These are phyloP conservation scores for Boeremia exigua DNA, from an alignment of 2,329 filamentous ascomycete species.

Conservation along the genomic window DNA sequence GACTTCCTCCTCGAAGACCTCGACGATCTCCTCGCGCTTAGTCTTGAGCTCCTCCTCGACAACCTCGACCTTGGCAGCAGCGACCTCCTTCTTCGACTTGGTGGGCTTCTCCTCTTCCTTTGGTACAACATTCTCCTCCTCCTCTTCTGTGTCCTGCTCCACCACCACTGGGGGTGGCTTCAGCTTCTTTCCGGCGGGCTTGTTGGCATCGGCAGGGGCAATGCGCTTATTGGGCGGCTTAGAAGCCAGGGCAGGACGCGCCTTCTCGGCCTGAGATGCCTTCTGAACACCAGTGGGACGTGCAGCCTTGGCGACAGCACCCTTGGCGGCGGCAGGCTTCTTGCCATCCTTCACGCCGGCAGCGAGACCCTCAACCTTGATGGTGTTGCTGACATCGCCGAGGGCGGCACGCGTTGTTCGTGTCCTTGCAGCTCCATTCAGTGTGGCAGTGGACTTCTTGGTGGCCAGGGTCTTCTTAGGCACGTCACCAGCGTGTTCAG, in stretches of 20 bases:
- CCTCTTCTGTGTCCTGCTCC: conserved; percentile 43
- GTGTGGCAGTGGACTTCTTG: conserved; percentile 52
- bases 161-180: conserved; percentile 57
- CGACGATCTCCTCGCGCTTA: conserved; percentile 28
- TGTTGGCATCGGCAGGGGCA: conserved; percentile 71
- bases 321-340: conserved; percentile 68
- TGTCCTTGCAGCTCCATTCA: conserved; percentile 52
- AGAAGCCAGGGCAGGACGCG: not conserved
- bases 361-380: conserved; percentile 67
- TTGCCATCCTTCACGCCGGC: conserved; percentile 63
- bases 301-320: conserved; percentile 71
- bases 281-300: conserved; percentile 86
- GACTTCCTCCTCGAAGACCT: conserved; percentile 35
- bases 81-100: conserved; percentile 60
- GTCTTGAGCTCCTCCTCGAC: conserved; percentile 29
- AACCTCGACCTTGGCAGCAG: conserved; percentile 54
- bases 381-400: conserved; percentile 94
- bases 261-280: conserved; percentile 57
- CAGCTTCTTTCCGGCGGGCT: conserved; percentile 69
- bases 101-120: conserved; percentile 60
- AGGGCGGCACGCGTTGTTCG: conserved; percentile 80
- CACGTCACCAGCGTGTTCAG: conserved; percentile 62
- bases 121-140: conserved; percentile 28
- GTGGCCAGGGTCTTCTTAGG: conserved; percentile 57
- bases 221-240: conserved; percentile 47